Conservation (phyloP, 805 yeast genomes). For the Yarrowia divulgata region DNA sequence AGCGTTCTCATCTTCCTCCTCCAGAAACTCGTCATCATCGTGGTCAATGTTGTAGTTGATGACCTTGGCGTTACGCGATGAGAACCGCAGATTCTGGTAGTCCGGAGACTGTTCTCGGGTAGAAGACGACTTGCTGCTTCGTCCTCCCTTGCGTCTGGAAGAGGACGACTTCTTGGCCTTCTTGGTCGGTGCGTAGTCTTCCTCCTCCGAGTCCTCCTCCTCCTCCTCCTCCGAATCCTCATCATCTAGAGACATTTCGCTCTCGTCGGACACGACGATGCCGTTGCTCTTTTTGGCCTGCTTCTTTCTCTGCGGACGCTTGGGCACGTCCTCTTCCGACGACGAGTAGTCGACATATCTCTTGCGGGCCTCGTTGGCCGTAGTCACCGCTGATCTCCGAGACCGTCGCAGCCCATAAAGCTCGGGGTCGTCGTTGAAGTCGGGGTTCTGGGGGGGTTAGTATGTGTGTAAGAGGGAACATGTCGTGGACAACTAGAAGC, state of each 20-base stretch:
- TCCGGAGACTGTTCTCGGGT: slow-evolving; percentile 45
- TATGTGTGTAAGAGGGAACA: background rate
- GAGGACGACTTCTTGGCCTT: slow-evolving; percentile 44
- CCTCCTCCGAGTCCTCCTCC: slow-evolving; percentile 43
- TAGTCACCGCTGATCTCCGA: slow-evolving; percentile 49
- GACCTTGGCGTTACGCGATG: slow-evolving; percentile 70
- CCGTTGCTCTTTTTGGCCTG: slow-evolving; percentile 25
- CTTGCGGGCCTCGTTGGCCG: slow-evolving; percentile 41
- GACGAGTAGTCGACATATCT: slow-evolving; percentile 37
- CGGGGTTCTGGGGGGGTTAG: slow-evolving; percentile 34
- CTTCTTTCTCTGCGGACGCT: slow-evolving; percentile 28
- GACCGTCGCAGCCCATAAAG: slow-evolving; percentile 55
- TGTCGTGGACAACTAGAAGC: background rate
- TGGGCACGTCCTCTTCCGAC: slow-evolving; percentile 33
- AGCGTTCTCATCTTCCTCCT: slow-evolving; percentile 48
- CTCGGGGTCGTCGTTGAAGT: slow-evolving; percentile 49
- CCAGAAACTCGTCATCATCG: slow-evolving; percentile 59
- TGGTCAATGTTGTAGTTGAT: slow-evolving; percentile 78
- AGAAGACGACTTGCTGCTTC: slow-evolving; percentile 47
- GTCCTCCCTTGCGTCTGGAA: slow-evolving; percentile 44
- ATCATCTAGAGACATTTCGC: slow-evolving; percentile 27
- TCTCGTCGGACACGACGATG: slow-evolving; percentile 8
- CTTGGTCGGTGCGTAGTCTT: slow-evolving; percentile 42
- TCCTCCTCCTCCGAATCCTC: slow-evolving; percentile 4
- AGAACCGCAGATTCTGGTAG: slow-evolving; percentile 59